These are phyloP conservation scores for Baorangia bicolor DNA, from an alignment of 768 basidiomycete species.

Conservation along the genomic window DNA sequence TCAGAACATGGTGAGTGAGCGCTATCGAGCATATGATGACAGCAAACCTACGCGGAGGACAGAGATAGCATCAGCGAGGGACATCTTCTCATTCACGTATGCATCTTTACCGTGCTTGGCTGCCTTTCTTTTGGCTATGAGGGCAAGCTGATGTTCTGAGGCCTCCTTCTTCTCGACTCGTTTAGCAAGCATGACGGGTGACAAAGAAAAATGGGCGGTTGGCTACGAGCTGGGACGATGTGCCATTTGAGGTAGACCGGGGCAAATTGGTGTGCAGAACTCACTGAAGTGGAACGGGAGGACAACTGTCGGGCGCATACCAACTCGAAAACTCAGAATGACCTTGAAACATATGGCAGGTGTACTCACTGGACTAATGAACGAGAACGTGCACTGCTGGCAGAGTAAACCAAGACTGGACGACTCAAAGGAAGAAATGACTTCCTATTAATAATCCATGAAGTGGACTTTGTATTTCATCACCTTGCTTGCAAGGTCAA, in stretches of 20 bases:
- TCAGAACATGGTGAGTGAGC: constrained; percentile 1
- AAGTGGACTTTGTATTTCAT: too few relatives aligned
- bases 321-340: neutral
- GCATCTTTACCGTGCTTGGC: constrained; percentile 52
- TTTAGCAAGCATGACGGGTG: constrained; percentile 40
- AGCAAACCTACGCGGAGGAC: constrained; percentile 61
- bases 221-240: neutral
- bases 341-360: neutral
- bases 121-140: constrained; percentile 60
- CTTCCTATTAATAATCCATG: too few relatives aligned
- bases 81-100: constrained; percentile 65
- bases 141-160: constrained; percentile 69
- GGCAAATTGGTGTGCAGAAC: neutral
- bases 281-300: constrained; percentile 23
- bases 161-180: constrained; percentile 56
- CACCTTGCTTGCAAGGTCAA: too few relatives aligned
- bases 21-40: neutral
- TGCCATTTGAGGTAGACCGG: neutral
- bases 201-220: constrained; percentile 51
- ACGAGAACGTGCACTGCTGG: constrained; percentile 23
- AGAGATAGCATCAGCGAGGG: constrained; percentile 65
- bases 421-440: too few relatives aligned
- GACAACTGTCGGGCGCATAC: constrained; percentile 37
- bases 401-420: constrained; percentile 23
- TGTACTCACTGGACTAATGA: constrained; percentile 18